Evolutionary conservation across 78 protist species (phyloP).

Genomic region (Dictyostelium discoideum): dicty_2.7 NC_007091.3:1114501-1115000

Average conservation of each 20-base stretch:
- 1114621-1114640: neutral
- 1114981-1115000: neutral
- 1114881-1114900: neutral
- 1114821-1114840: constrained; percentile 28
- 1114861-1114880: neutral
- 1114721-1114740: constrained; percentile 41
- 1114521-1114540: constrained; percentile 3
- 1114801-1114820: neutral
- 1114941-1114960: neutral
- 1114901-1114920: neutral
- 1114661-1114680: neutral
- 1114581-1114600: neutral
- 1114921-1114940: neutral
- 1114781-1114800: neutral
- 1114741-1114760: neutral
- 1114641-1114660: neutral
- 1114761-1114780: neutral
- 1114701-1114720: neutral
- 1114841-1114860: neutral
- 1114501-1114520: neutral
- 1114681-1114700: neutral
- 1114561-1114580: constrained; percentile 25
- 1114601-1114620: neutral
- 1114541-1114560: neutral
- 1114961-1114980: neutral